These are phyloP conservation scores for Acanthamoeba lenticulata DNA, from an alignment of 208 protist species.

Conservation along the genomic window DNA sequence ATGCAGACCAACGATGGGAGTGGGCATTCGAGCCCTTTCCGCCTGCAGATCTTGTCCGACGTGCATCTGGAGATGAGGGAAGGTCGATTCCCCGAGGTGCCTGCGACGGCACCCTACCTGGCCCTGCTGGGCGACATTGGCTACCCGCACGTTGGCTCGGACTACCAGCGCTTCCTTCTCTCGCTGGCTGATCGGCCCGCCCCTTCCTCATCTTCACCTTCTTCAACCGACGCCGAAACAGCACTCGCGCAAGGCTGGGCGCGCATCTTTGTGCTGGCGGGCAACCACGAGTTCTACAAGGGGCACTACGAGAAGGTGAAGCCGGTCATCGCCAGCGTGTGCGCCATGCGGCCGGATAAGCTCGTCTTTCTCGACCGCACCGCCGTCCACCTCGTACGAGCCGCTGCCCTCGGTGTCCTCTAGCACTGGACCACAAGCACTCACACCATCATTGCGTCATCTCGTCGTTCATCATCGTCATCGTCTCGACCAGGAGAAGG, in stretches of 20 bases:
- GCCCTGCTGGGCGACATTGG: slow-evolving; percentile 53
- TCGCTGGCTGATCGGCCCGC: background rate
- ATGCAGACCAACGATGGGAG: background rate
- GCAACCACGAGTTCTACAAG: slow-evolving; percentile 64
- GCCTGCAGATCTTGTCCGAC: slow-evolving; percentile 24
- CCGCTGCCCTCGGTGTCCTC: too few species aligned
- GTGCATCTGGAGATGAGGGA: slow-evolving; percentile 43
- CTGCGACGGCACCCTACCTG: background rate
- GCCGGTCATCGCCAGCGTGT: background rate
- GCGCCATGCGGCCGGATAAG: background rate
- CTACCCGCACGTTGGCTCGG: background rate
- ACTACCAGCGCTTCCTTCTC: slow-evolving; percentile 7
- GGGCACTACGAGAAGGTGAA: slow-evolving; percentile 34
- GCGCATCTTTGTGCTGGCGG: slow-evolving; percentile 34
- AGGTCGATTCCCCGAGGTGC: background rate
- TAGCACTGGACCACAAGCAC: background rate
- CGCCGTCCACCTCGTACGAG: background rate
- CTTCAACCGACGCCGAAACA: background rate
- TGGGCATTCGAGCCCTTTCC: background rate
- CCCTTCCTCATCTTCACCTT: background rate
- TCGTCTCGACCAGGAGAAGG: background rate
- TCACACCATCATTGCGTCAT: background rate
- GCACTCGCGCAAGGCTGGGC: background rate
- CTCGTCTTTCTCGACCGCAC: slow-evolving; percentile 57
- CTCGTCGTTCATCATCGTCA: background rate